Base-by-base conservation (phyloP, 176 grass and related monocot species). In the Carex littledalei region DNA sequence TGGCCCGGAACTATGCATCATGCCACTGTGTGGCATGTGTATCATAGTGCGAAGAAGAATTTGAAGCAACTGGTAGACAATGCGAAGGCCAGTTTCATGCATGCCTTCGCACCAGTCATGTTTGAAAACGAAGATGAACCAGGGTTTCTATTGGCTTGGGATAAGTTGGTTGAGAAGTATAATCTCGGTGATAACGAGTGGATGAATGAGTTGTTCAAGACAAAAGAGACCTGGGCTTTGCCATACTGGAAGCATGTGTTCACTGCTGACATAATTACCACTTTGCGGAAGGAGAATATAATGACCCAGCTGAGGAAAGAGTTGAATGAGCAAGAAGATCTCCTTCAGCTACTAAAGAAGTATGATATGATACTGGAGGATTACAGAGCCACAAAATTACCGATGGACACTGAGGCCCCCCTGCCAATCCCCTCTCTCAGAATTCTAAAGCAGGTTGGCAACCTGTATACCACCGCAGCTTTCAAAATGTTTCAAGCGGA, bases 61-160 rank as follows among this genome's bases (percentile, higher is more conserved):
- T 78, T 96, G 53, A 91, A 91, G 84, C 91, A 89, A 43, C 43
- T 92, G 52, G 93, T 92, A 50, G 88, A 97, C 87, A 88, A 86
- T 85, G 90, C 88, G 0, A 94, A 88, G 86, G 81, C 81, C 29
- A 92, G 87, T 90, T 97, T 97, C 80, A 73, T 87, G 81, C 90
- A 90, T 89, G 79, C 88, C 84, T 94, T 97, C 47, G 91, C 85
- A 60, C 89, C 90, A 50, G 93, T 87, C 74, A 88, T 97, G 57
- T 97, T 90, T 89, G 94, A 97, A 47, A 94, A 86, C 66, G 90
- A 97, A 63, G 94, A 92, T 62, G 88, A 97, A 74, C 67, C 84
- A 15, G 91, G 87, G 53, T 97, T 97, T 87, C 88, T 92, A 86
- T 90, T 84, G 26, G 82, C 84, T 78, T 97, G 92, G 92, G 82